Base-by-base conservation (phyloP, 768 basidiomycete species). In the Leccinum longicurvipes region DNA sequence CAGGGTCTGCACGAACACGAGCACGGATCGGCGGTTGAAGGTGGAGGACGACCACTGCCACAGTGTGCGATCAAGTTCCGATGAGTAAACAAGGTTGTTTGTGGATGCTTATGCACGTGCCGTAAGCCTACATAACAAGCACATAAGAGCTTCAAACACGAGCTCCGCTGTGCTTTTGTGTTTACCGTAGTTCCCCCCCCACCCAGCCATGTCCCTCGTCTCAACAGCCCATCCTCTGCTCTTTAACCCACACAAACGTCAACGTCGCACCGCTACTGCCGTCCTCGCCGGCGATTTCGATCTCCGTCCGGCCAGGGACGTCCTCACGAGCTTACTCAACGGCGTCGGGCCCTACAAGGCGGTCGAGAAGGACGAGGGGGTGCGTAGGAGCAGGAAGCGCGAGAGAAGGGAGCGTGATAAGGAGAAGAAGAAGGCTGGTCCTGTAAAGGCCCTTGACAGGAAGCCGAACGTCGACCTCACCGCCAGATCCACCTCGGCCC, bases 221-320 rank as follows among this genome's bases (percentile, higher is more conserved):
- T 28, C 51, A 7, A 57, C 67, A 15, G 41, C 15, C 28, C 54
- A 58, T 34, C 53, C 61, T 9, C 56, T 51, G 29, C 24, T 50
- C 3, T 27, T 63, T 47, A 67, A 58, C 44, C 60, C 68, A 10
- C 51, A 65, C 58, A 79, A 77, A 56, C 72, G 73, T 27, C 69
- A 65, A 3, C 76, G 79, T 21, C 85, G 90, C 56, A 85, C 81
- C 47, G 90, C 90, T 44, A 92, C 90, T 8, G 68, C 83, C 9
- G 85, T 91, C 41, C 81, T 91, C 72, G 83, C 88, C 0, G 90
- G 90, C 61, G 74, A 78, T 67, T 90, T 89, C 70, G 90, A 91
- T 74, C 68, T 77, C 6, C 79, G 79, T 19, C 84, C 86, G 0
- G 66, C 78, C 34, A 81, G 90, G 67, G 89, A 91, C 72, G 87